Percentiles rank a stretch among this genome's conserved stretches.
Evolutionary conservation across 306 rosid species (phyloP).

Genomic region (Castanea sativa): DNA sequence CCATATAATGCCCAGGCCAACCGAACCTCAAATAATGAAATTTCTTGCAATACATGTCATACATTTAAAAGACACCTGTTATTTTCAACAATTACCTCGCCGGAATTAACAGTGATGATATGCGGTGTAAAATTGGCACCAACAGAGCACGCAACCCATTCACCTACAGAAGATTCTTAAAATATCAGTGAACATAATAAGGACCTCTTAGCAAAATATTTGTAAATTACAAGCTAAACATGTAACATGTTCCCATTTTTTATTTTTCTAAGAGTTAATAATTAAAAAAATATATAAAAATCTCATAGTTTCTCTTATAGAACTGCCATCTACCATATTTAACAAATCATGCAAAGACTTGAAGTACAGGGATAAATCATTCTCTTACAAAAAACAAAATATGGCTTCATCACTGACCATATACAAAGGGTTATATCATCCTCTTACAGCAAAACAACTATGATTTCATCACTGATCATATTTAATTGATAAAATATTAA

Average conservation of each 20-base stretch:
- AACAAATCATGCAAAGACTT: neutral
- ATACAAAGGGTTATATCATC: neutral
- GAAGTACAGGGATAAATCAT: neutral
- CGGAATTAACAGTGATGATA: slow-evolving; percentile 80
- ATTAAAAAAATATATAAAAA: neutral
- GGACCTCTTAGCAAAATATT: neutral
- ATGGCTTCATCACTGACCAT: neutral
- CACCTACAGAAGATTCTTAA: slow-evolving; percentile 47
- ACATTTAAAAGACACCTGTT: slow-evolving; percentile 1
- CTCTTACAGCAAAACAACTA: no score
- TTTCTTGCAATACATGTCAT: neutral
- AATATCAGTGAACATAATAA: slow-evolving; percentile 2
- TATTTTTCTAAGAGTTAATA: neutral
- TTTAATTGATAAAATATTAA: no score
- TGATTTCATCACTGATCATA: no score
- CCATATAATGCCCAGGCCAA: slow-evolving; percentile 3
- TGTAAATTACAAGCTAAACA: neutral
- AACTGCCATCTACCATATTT: neutral
- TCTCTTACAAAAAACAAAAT: neutral
- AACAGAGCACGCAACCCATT: slow-evolving; percentile 86
- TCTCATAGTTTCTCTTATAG: neutral
- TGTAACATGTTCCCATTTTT: neutral
- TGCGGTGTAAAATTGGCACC: slow-evolving; percentile 95
- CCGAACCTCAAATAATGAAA: neutral
- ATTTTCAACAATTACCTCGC: slow-evolving; percentile 63